phyloP scores from a whole-genome alignment of 352 stramenopile species.

The Pythium vanterpoolii region DNA sequence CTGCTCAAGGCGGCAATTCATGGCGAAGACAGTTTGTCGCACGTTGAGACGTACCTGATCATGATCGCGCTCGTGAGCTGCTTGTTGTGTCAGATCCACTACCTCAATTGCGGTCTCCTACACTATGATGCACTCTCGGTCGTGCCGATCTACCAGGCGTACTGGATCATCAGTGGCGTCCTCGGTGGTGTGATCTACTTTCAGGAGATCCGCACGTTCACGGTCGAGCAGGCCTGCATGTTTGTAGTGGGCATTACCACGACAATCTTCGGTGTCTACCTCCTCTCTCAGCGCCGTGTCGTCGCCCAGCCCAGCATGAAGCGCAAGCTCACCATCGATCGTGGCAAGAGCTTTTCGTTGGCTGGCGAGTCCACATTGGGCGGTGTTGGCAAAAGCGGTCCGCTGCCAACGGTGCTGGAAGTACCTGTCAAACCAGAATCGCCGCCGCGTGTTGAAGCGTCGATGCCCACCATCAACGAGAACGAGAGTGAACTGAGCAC shows the following conservation, averaged over 20 bases:
- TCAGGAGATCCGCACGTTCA: slow-evolving; percentile 84
- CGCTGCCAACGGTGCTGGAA: slow-evolving; percentile 23
- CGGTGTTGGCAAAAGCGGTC: slow-evolving; percentile 13
- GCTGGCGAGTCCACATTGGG: slow-evolving; percentile 32
- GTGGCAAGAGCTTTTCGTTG: slow-evolving; percentile 64
- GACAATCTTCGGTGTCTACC: slow-evolving; percentile 81
- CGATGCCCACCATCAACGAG: slow-evolving; percentile 35
- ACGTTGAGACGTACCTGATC: slow-evolving; percentile 68
- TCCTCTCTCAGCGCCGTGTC: slow-evolving; percentile 73
- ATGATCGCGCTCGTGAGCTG: slow-evolving; percentile 55
- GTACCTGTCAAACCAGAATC: slow-evolving; percentile 18
- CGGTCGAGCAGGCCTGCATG: slow-evolving; percentile 65
- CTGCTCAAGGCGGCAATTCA: slow-evolving; percentile 69
- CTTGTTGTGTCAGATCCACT: slow-evolving; percentile 72
- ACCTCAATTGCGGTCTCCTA: slow-evolving; percentile 71
- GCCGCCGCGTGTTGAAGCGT: slow-evolving; percentile 2
- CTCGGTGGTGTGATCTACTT: slow-evolving; percentile 91
- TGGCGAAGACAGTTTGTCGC: slow-evolving; percentile 54
- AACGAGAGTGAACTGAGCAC: slow-evolving; percentile 38
- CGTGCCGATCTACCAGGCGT: slow-evolving; percentile 85
- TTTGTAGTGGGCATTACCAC: slow-evolving; percentile 81
- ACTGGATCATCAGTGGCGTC: slow-evolving; percentile 89
- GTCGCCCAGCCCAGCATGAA: slow-evolving; percentile 40
- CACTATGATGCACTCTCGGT: slow-evolving; percentile 82
- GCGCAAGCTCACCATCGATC: slow-evolving; percentile 47